phyloP scores from a whole-genome alignment of 2,329 filamentous ascomycete species.

The Monilinia fructigena region DNA sequence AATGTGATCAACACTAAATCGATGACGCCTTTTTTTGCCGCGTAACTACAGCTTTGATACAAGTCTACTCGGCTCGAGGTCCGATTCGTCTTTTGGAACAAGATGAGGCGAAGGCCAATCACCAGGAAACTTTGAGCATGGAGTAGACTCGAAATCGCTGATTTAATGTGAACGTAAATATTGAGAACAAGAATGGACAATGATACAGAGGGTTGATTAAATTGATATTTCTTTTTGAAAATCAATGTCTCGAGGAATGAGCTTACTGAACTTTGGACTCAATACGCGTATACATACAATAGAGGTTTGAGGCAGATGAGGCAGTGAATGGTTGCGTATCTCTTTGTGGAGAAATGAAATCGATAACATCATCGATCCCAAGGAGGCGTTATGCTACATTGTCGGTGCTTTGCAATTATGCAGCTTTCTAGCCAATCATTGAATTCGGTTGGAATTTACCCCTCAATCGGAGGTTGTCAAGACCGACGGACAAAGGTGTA shows the following conservation, averaged over 20 bases:
- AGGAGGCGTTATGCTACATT: neutral
- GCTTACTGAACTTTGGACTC: neutral
- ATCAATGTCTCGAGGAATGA: neutral
- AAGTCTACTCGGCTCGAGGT: conserved; percentile 4
- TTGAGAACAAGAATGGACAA: neutral
- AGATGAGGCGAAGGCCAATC: neutral
- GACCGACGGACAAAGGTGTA: conserved; percentile 12
- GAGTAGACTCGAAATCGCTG: neutral
- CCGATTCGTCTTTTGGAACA: neutral
- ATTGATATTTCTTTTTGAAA: neutral
- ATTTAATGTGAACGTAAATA: neutral
- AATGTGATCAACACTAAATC: conserved; percentile 10
- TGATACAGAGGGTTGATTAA: too few species aligned
- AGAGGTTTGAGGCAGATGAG: neutral
- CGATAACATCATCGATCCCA: conserved; percentile 26
- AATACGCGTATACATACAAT: neutral
- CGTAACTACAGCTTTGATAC: conserved; percentile 1
- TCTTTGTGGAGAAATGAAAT: conserved; percentile 8
- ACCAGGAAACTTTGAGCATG: neutral
- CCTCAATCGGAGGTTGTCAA: conserved; percentile 27
- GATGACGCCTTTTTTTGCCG: conserved; percentile 18
- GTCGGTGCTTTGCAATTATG: neutral
- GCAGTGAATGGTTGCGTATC: conserved; percentile 24
- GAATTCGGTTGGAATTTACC: conserved; percentile 22
- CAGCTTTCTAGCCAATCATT: conserved; percentile 17